Conservation (phyloP, 495 filamentous ascomycete genomes). For the Chaetomium fimeti region DNA sequence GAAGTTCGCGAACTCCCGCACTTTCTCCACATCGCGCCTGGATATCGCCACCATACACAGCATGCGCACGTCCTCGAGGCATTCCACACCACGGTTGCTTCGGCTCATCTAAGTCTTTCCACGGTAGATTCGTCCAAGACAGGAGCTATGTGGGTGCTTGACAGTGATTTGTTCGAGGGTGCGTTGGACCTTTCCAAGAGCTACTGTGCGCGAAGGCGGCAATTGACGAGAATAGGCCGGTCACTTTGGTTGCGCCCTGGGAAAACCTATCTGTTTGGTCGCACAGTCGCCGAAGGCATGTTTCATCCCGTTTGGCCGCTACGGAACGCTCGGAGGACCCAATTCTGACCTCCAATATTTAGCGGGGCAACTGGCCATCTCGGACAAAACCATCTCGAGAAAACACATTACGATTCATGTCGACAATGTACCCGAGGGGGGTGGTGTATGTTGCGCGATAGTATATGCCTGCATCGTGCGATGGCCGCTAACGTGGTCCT, state of each 20-base stretch:
- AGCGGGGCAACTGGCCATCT: slow-evolving; percentile 61
- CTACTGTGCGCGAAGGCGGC: not conserved
- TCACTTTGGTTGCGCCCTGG: slow-evolving; percentile 80
- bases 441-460: slow-evolving; percentile 57
- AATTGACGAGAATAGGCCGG: slow-evolving; percentile 52
- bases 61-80: not conserved
- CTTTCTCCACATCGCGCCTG: not conserved
- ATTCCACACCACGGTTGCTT: not conserved
- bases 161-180: slow-evolving; percentile 55
- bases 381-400: slow-evolving; percentile 77
- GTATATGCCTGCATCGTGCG: not conserved
- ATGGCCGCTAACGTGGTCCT: slow-evolving; percentile 10
- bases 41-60: not conserved
- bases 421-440: slow-evolving; percentile 59
- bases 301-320: not conserved
- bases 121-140: not conserved
- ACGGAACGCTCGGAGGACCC: slow-evolving; percentile 18
- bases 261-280: slow-evolving; percentile 76
- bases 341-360: slow-evolving; percentile 5
- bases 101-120: not conserved
- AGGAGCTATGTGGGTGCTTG: slow-evolving; percentile 58
- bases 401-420: slow-evolving; percentile 82
- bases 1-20: not conserved
- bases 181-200: slow-evolving; percentile 17
- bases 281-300: slow-evolving; percentile 54